Base-by-base conservation (phyloP, 805 yeast genomes). In the Yamadazyma phyllophila region DNA sequence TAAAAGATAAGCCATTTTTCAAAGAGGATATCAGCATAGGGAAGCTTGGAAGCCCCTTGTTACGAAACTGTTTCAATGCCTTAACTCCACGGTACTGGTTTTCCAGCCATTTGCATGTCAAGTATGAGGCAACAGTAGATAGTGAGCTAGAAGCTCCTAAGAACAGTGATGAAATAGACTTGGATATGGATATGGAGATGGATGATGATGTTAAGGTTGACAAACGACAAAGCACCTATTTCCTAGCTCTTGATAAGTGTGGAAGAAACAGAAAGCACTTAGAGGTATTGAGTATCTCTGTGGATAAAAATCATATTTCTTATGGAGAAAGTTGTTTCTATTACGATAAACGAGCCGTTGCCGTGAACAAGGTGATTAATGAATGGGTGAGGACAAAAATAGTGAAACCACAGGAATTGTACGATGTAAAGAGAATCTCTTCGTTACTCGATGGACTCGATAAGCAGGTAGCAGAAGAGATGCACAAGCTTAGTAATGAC, bases 211-310 rank as follows among this genome's bases (percentile, higher is more conserved):
- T 14, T n/a, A 30, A 24, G 26, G 10, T 13, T 5, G 26, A 9
- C 12, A 15, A 26, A 16, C n/a, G n/a, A 20, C 24, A 3, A 9
- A 17, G 36, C 10, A 36, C 43, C 24, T 13, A 41, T 17, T 92
- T 90, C 55, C 62, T 88, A 26, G 94, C 98, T 0, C 70, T 92
- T 24, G 97, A 91, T 60, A 92, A 92, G 62, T 88, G 96, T 55
- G 67, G 86, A 1, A 88, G 89, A 1, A 65, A 73, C 13, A 68
- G 96, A 16, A 57, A 67, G 17, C 88, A 76, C 57, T 51, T 89
- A 8, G 84, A 83, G 47, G 54, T 77, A 3, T 17, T 81, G 12
- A 69, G 74, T 0, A 63, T 85, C 2, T 71, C 43, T 4, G 45
- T 36, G 10, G 43, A 44, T 32, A 40, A 44, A 15, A 41, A 46